Evolutionary conservation across 257 asterid species (phyloP), one percentile per base, ranked within the genome.

Genomic region (Mentha longifolia): DNA sequence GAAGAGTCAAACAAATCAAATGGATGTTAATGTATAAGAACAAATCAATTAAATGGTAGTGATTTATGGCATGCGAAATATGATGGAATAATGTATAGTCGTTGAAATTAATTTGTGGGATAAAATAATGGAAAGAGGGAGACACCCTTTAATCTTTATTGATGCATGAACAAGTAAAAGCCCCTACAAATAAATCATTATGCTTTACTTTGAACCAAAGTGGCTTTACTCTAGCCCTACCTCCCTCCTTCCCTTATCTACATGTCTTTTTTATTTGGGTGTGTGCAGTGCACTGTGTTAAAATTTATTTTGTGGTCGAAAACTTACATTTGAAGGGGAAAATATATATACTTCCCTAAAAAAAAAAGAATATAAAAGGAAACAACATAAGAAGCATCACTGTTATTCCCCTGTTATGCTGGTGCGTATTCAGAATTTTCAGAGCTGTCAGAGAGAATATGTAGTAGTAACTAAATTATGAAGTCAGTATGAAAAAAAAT

Each of bases 201-300:
- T 7, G 28, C 7, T 73, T 68, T 47, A 59, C 52, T 82, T 82
- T 75, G 37, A 61, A 67, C 0, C 7, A 65, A 77, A 70, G 82
- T 64, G 58, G 65, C 78, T 72, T 80, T 78, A 61, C 68, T 76
- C 54, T 65, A 39, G 80, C 64, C 76, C 82, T 77, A 65, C 77
- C 73, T 51, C 28, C 57, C 3, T 51, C 28, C 77, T 41, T 81
- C 58, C 78, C 61, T 79, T 71, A 77, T 79, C 80, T 67, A 12
- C 78, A 68, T 46, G 19, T 66, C 45, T 60, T 74, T 16, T 65
- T 59, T 45, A 13, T 60, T 51, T 52, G 74, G 16, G 66, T 59
- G 66, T 47, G 59, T 17, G 68, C 71, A 42, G 59, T 17, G 68
- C 71, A 42, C 75, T 79, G 5, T 66, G 31, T 49, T 17, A 41